Percentiles rank a stretch among this genome's conserved stretches.
Conservation (phyloP, 192 early-diverging fungal genomes). For the Phycomyces nitens region DNA sequence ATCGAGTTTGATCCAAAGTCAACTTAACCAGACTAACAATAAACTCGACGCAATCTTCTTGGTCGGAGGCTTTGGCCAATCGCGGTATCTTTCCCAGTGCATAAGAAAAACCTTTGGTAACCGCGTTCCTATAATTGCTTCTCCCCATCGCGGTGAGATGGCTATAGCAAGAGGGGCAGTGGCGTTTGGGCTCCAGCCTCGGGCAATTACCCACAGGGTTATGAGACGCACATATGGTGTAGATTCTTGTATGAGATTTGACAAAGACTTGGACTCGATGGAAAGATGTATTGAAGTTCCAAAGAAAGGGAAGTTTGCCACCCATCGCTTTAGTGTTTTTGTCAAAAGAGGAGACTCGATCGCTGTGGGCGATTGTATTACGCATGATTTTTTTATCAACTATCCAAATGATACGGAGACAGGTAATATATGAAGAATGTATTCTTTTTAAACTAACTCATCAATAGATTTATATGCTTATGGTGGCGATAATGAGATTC, state of each 20-base stretch:
- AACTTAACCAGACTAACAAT: constrained; percentile 23
- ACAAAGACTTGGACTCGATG: constrained; percentile 33
- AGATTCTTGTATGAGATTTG: constrained; percentile 41
- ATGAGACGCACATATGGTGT: constrained; percentile 45
- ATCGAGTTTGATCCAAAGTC: neutral
- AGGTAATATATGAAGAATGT: constrained; percentile 5
- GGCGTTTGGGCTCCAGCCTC: constrained; percentile 38
- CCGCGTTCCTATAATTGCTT: constrained; percentile 32
- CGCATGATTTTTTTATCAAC: neutral
- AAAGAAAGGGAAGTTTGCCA: too few relatives aligned
- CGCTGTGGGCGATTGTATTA: constrained; percentile 43
- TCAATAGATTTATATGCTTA: constrained; percentile 4
- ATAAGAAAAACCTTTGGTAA: constrained; percentile 34
- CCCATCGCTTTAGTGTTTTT: constrained; percentile 36
- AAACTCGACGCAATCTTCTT: constrained; percentile 47
- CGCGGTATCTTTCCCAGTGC: constrained; percentile 38
- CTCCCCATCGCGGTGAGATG: constrained; percentile 39
- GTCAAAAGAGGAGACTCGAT: constrained; percentile 25
- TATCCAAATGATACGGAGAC: neutral
- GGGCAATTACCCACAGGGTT: constrained; percentile 36
- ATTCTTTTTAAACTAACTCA: neutral
- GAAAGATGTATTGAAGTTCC: constrained; percentile 27
- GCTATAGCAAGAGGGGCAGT: constrained; percentile 54
- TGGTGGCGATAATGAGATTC: neutral
- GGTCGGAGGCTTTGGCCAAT: constrained; percentile 55